These are phyloP conservation scores for Colletotrichum nymphaeae DNA, from an alignment of 2,329 filamentous ascomycete species.

Conservation along the genomic window DNA sequence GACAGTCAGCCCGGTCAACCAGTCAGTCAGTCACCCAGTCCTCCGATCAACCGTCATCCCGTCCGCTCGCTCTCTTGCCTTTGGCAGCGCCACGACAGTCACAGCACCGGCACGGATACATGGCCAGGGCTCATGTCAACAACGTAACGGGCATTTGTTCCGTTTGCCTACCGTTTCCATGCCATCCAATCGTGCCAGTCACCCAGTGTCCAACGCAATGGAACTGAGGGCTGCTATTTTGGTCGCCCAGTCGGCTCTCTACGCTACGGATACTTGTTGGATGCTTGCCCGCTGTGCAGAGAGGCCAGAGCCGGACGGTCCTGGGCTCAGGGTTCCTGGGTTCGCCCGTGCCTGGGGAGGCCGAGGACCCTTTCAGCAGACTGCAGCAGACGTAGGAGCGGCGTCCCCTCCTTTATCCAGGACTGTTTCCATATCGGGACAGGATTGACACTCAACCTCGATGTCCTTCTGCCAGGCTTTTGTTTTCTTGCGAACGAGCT, in stretches of 20 bases:
- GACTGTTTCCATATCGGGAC: neutral
- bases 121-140: constrained; percentile 1
- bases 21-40: neutral
- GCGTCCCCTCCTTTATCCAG: neutral
- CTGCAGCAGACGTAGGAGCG: neutral
- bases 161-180: constrained; percentile 12
- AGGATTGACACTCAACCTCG: constrained; percentile 21
- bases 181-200: constrained; percentile 17
- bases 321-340: constrained; percentile 17
- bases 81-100: neutral
- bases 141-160: constrained; percentile 8
- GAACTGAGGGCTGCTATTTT: constrained; percentile 20
- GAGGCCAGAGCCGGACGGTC: neutral
- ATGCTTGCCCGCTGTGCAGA: neutral
- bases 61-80: neutral
- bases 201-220: neutral
- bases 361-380: constrained; percentile 8
- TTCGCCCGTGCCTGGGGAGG: constrained; percentile 6
- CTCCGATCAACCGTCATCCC: neutral
- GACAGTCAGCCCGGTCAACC: constrained; percentile 6
- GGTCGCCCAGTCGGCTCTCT: neutral
- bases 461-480: neutral
- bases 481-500: constrained; percentile 9
- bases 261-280: neutral
- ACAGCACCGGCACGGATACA: constrained; percentile 2